Evolutionary conservation across 257 asterid species (phyloP).

Genomic region (Craterostigma plantagineum): DNA sequence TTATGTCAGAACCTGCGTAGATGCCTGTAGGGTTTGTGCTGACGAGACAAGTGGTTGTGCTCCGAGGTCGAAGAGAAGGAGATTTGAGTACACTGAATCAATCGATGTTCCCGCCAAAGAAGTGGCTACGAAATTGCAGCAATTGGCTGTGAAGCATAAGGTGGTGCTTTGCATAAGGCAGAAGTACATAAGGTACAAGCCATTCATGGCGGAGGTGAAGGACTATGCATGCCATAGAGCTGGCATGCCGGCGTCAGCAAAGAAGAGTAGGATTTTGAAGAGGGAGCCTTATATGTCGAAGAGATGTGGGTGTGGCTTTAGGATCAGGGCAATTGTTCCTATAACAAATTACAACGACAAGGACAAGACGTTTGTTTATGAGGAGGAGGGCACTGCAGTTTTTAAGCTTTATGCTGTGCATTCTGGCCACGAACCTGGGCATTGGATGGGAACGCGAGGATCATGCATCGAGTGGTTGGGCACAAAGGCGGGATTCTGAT

Average conservation of each 20-base stretch:
- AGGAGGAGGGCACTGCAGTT: slow-evolving; percentile 93
- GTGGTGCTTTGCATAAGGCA: slow-evolving; percentile 85
- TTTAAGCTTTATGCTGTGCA: slow-evolving; percentile 92
- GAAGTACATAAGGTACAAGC: slow-evolving; percentile 87
- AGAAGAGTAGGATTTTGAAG: slow-evolving; percentile 52
- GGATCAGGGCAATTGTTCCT: slow-evolving; percentile 88
- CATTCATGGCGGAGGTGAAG: slow-evolving; percentile 97
- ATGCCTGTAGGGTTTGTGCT: slow-evolving; percentile 67
- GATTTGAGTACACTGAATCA: slow-evolving; percentile 86
- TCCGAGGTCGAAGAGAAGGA: slow-evolving; percentile 69
- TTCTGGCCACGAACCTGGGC: slow-evolving; percentile 95
- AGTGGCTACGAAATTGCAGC: slow-evolving; percentile 64
- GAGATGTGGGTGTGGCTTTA: slow-evolving; percentile 91
- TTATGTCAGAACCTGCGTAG: slow-evolving; percentile 64
- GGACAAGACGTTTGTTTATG: slow-evolving; percentile 84
- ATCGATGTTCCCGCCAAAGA: slow-evolving; percentile 93
- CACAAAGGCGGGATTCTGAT: slow-evolving; percentile 71
- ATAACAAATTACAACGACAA: slow-evolving; percentile 80
- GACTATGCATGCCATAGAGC: slow-evolving; percentile 98
- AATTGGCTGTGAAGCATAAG: slow-evolving; percentile 80
- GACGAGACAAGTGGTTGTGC: slow-evolving; percentile 77
- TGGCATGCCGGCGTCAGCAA: slow-evolving; percentile 79
- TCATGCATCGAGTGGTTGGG: slow-evolving; percentile 87
- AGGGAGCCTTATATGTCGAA: slow-evolving; percentile 82
- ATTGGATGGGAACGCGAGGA: slow-evolving; percentile 87